A percentile compares a stretch with the other conserved stretches of the same genome.
phyloP scores from a whole-genome alignment of 306 rosid genomes.

The Chamaecrista fasciculata region DNA sequence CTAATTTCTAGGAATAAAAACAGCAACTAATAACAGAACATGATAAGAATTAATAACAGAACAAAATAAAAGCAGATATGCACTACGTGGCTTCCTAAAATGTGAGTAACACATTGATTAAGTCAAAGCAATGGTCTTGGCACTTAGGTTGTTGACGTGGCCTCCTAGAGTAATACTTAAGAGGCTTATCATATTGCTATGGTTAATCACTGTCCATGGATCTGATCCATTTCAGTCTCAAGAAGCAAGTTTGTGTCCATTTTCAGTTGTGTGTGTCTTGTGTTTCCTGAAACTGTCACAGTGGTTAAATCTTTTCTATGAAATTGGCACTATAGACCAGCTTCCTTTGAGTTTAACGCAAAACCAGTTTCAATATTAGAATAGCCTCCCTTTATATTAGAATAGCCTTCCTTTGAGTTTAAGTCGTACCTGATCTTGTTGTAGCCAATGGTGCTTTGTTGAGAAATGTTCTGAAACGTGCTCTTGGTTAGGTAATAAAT shows the following conservation, averaged over 20 bases:
- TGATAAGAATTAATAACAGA: no score
- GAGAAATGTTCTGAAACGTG: neutral
- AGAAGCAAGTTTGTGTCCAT: neutral
- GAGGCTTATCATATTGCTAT: neutral
- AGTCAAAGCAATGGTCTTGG: no score
- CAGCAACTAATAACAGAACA: no score
- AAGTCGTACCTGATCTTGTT: neutral
- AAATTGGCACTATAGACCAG: neutral
- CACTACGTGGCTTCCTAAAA: no score
- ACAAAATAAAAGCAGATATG: no score
- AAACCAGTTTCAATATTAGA: neutral
- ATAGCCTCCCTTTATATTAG: neutral
- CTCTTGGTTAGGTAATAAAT: neutral
- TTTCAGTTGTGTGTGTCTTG: neutral
- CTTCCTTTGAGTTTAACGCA: neutral
- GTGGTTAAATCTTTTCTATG: neutral
- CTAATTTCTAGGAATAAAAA: no score
- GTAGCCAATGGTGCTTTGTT: neutral
- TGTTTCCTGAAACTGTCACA: slow-evolving; percentile 18
- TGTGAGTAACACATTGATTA: no score
- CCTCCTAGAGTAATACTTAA: no score
- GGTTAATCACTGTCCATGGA: neutral
- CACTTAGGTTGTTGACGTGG: no score
- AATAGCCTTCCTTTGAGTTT: no score
- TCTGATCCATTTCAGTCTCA: slow-evolving; percentile 4